Evolutionary conservation across 306 rosid species (phyloP), one percentile per base, ranked within the genome.

Genomic region (Trifolium pratense): DNA sequence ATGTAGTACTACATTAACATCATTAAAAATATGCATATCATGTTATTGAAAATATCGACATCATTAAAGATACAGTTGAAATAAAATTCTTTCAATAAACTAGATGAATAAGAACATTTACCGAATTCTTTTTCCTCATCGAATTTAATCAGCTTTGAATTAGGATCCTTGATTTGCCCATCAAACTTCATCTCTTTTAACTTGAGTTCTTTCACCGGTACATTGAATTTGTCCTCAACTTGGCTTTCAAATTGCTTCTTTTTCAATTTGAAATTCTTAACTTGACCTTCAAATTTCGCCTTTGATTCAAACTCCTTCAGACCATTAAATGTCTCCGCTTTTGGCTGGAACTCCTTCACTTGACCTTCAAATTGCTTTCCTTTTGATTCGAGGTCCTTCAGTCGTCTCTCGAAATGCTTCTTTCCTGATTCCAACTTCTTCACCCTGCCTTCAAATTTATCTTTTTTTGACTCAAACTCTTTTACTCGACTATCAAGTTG

Each of bases 21-120:
- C 39, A 6, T 34, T 6, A 6, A 7, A 34, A 34, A 34, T 23
- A 18, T 9, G 58, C 18, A 52, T 4, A 52, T 52, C 6, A 18
- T 5, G 13, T 17, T 9, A 55, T 55, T 29, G n/a, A 58, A 49
- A 49, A 36, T 32, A 72, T 58, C n/a, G 14, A 32, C 9, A 58
- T 66, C n/a, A 66, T 36, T 8, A 18, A 43, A 31, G 31, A 32
- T 60, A 53, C 57, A 60, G 32, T 20, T 57, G 49, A 53, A 34
- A 25, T 10, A 20, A 76, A 68, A 7, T 2, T 62, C 48, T 68
- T 69, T n/a, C 32, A 68, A 59, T 29, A 61, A 68, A 62, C 59
- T 61, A 75, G 70, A 57, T 45, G 75, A 26, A 53, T 51, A 59
- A 49, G 57, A 43, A 74, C 13, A 45, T 75, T 84, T 83, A 91